A percentile compares a stretch with the other conserved stretches of the same genome.
Conservation (phyloP, 257 asterid species). For the Nicotiana tomentosiformis region DNA sequence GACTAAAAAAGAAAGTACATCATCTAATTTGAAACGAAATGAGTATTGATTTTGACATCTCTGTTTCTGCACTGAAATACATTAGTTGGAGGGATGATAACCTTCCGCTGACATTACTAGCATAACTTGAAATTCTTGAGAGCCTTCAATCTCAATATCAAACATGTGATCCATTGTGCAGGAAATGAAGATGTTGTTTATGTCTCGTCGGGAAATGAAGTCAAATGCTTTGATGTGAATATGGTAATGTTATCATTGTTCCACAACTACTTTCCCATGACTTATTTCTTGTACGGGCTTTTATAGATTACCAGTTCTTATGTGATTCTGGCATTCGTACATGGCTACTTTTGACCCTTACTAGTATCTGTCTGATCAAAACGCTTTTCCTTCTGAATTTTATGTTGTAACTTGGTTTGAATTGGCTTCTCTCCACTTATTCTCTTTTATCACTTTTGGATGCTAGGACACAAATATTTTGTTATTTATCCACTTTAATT, state of each 20-base stretch:
- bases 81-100: not conserved
- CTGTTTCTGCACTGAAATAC: not conserved
- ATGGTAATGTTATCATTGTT: constrained; percentile 37
- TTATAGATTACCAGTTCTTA: not conserved
- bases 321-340: not conserved
- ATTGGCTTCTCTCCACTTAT: not conserved
- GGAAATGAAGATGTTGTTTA: constrained; percentile 79
- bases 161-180: constrained; percentile 27
- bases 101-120: not conserved
- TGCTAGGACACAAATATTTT: not conserved
- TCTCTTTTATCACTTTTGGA: not conserved
- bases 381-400: not conserved
- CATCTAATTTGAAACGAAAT: too few species aligned
- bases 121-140: not conserved
- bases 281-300: not conserved
- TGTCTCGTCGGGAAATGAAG: constrained; percentile 62
- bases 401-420: not conserved
- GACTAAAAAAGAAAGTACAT: too few species aligned
- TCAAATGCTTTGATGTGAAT: constrained; percentile 65
- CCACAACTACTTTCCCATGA: not conserved
- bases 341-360: not conserved
- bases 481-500: constrained; percentile 16
- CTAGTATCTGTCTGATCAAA: not conserved
- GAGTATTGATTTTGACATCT: not conserved
- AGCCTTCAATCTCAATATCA: not conserved